Percentiles rank a stretch among this genome's conserved stretches.
phyloP scores from a whole-genome alignment of 768 basidiomycete species.

The Tephrocybe rancida region DNA sequence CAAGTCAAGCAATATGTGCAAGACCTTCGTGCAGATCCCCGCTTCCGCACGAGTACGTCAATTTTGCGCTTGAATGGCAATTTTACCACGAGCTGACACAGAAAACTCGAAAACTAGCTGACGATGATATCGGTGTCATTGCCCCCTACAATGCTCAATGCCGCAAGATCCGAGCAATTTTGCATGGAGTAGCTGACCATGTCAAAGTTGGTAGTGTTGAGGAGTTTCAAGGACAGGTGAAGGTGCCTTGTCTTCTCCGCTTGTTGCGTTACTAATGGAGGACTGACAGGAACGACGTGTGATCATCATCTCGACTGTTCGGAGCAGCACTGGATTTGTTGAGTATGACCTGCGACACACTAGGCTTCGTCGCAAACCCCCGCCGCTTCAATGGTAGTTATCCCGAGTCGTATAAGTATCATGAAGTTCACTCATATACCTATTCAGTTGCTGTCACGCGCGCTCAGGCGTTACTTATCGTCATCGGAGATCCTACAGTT shows the following conservation, averaged over 20 bases:
- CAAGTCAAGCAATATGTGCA: slow-evolving; percentile 56
- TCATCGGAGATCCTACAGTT: slow-evolving; percentile 62
- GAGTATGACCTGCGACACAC: slow-evolving; percentile 53
- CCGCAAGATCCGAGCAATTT: slow-evolving; percentile 48
- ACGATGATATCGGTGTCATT: slow-evolving; percentile 65
- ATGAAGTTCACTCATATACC: background rate
- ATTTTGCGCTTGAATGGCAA: no score
- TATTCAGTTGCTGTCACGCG: slow-evolving; percentile 64
- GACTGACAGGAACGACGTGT: slow-evolving; percentile 50
- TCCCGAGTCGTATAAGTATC: background rate
- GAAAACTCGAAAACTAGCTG: slow-evolving; percentile 28
- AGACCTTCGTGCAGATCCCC: slow-evolving; percentile 32
- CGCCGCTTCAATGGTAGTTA: slow-evolving; percentile 59
- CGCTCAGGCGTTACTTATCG: slow-evolving; percentile 62
- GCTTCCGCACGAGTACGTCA: slow-evolving; percentile 43
- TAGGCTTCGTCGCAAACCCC: slow-evolving; percentile 60
- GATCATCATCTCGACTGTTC: slow-evolving; percentile 61
- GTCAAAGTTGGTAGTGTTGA: slow-evolving; percentile 70
- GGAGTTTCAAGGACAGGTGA: slow-evolving; percentile 69
- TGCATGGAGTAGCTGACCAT: slow-evolving; percentile 29
- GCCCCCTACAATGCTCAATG: slow-evolving; percentile 68
- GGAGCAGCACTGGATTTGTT: slow-evolving; percentile 53
- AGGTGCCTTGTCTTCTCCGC: slow-evolving; percentile 12
- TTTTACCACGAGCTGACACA: no score
- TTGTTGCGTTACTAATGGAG: slow-evolving; percentile 22